Base-by-base conservation (phyloP, 2,329 filamentous ascomycete species). In the Basipetospora chlamydospora region DNA sequence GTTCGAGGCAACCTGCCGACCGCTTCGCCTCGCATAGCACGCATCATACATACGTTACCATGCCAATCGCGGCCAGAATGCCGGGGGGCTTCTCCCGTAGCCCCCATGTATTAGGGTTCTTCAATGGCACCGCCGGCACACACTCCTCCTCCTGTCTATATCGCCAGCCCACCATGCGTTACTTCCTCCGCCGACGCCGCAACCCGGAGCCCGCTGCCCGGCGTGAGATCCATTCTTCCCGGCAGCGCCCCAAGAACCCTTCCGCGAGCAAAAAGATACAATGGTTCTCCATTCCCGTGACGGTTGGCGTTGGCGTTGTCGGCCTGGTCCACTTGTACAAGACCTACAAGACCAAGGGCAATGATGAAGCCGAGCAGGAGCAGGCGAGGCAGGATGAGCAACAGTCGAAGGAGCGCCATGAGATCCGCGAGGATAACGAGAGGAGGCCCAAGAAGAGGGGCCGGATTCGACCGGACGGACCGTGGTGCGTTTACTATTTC, bases 231-330 rank as follows among this genome's bases (percentile, higher is more conserved):
- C 38, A 36, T 15, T 17, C 26, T 26, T 31, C 57, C 73, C 39
- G 59, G 65, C 18, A 59, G 60, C 40, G 65, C 66, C 28, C 53
- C 67, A 36, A 61, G 57, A 43, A 65, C 64, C 45, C 25, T 5
- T 13, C 29, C 12, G 13, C 17, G 15, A 16, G 26, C 5, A 64
- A 61, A 44, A 72, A 66, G 55, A 68, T 90, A 42, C 74, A 82
- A 62, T 95, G 87, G 87, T 84, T 86, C 57, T 83, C 82, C 32
- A 93, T 95, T 46, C 87, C 87, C 16, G 73, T 94, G 38, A 83
- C 80, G 18, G 66, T 94, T 16, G 87, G 87, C 41, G 77, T 94
- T 49, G 83, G 73, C 39, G 86, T 93, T 49, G 66, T 95, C 7
- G 87, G 85, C 17, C 64, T 82, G 35, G 68, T 87, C 35, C 86